Percentiles rank a stretch among this genome's conserved stretches.
phyloP scores from a whole-genome alignment of 345 rosid species.

The Syzygium jambos region DNA sequence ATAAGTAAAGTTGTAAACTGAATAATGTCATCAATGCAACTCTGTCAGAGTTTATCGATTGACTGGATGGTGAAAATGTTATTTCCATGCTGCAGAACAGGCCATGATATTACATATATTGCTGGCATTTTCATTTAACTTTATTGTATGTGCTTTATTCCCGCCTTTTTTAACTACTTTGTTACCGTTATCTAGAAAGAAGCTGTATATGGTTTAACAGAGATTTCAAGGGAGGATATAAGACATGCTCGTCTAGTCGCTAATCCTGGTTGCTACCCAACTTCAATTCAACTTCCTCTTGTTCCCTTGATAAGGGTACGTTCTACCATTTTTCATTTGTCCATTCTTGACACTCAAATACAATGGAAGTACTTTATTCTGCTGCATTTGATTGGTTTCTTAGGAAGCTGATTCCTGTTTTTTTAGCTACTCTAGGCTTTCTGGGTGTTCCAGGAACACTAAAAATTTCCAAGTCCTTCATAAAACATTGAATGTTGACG shows the following conservation, averaged over 20 bases:
- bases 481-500: neutral
- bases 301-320: slow-evolving; percentile 79
- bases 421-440: neutral
- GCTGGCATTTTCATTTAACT: neutral
- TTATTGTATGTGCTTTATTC: neutral
- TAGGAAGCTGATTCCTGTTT: neutral
- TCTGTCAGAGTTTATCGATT: neutral
- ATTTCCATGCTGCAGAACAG: neutral
- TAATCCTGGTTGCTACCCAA: slow-evolving; percentile 98
- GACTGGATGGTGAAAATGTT: neutral
- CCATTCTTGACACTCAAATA: neutral
- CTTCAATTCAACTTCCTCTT: slow-evolving; percentile 92
- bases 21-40: neutral
- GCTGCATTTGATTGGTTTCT: neutral
- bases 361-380: neutral
- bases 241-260: slow-evolving; percentile 71
- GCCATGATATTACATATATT: neutral
- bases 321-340: neutral
- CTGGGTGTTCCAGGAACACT: neutral
- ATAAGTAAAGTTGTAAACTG: neutral
- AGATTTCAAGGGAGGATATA: slow-evolving; percentile 63
- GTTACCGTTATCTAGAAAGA: slow-evolving; percentile 44
- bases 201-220: slow-evolving; percentile 95
- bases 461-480: neutral
- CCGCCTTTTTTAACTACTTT: neutral